A percentile compares a stretch with the other conserved stretches of the same genome.
phyloP scores from a whole-genome alignment of 495 filamentous ascomycete genomes.

The Hypoxylon lienhwacheense region DNA sequence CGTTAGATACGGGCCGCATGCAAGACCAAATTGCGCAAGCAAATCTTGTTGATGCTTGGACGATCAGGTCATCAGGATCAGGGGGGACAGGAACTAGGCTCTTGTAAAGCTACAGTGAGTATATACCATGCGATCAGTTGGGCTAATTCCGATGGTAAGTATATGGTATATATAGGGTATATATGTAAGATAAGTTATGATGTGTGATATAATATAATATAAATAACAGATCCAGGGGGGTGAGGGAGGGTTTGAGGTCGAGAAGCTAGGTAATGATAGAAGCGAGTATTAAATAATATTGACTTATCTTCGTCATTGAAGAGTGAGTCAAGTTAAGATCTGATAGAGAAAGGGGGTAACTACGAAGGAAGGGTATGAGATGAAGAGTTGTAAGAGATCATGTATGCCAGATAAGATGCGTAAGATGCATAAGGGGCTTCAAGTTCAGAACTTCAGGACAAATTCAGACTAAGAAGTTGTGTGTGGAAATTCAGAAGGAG shows the following conservation, averaged over 20 bases:
- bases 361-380: slow-evolving; percentile 17
- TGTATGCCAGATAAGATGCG: slow-evolving; percentile 9
- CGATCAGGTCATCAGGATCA: slow-evolving; percentile 14
- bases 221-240: too few relatives aligned
- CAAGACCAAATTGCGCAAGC: slow-evolving; percentile 30
- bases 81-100: too few relatives aligned
- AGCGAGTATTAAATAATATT: slow-evolving; percentile 55
- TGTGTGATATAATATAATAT: too few relatives aligned
- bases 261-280: slow-evolving; percentile 55
- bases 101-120: background rate
- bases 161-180: too few relatives aligned
- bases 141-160: slow-evolving; percentile 13
- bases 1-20: slow-evolving; percentile 25
- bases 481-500: slow-evolving; percentile 1
- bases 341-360: slow-evolving; percentile 19
- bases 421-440: slow-evolving; percentile 13
- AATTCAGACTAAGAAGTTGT: background rate
- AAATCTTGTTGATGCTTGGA: slow-evolving; percentile 29
- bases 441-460: background rate
- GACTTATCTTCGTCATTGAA: slow-evolving; percentile 57
- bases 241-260: too few relatives aligned
- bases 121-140: slow-evolving; percentile 33
- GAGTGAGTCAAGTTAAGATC: slow-evolving; percentile 16
- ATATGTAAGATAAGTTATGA: too few relatives aligned
- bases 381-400: slow-evolving; percentile 23